A percentile compares a stretch with the other conserved stretches of the same genome.
phyloP scores from a whole-genome alignment of 1,139 yeast genomes.

The Saccharomycopsis crataegensis region DNA sequence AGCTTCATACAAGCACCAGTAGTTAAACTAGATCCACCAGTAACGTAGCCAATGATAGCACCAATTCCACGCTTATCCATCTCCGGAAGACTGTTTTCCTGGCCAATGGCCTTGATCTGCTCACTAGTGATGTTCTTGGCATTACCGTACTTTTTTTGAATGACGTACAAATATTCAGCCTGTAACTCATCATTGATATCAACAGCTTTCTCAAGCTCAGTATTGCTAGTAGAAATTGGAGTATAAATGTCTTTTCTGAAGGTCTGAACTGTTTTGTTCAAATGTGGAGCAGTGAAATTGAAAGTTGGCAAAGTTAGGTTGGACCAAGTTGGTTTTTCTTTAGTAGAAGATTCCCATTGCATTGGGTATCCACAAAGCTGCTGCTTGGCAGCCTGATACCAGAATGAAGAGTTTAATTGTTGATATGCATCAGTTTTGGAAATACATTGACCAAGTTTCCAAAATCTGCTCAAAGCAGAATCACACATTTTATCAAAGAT shows the following conservation, averaged over 20 bases:
- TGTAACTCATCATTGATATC: slow-evolving; percentile 9
- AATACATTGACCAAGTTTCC: slow-evolving; percentile 15
- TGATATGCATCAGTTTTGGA: slow-evolving; percentile 7
- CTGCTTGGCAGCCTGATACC: slow-evolving; percentile 15
- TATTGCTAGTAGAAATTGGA: neutral
- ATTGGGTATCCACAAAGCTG: slow-evolving; percentile 15
- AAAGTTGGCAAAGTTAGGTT: neutral
- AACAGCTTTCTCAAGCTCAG: neutral
- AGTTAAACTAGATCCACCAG: slow-evolving; percentile 1
- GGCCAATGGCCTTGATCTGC: neutral
- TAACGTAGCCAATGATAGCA: slow-evolving; percentile 2
- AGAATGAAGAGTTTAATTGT: slow-evolving; percentile 12
- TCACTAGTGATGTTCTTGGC: neutral
- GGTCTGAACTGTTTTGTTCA: neutral
- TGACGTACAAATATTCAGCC: slow-evolving; percentile 14
- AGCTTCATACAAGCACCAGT: slow-evolving; percentile 11
- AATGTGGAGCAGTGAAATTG: neutral
- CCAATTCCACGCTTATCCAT: slow-evolving; percentile 3
- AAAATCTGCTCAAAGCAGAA: slow-evolving; percentile 7
- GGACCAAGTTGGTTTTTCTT: neutral
- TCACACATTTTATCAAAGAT: slow-evolving; percentile 15
- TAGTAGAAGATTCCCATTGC: neutral
- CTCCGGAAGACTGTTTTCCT: neutral
- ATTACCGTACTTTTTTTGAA: slow-evolving; percentile 2
- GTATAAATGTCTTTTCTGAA: too few species aligned